Evolutionary conservation across 192 early-diverging fungal species (phyloP).

Genomic region (Bifiguratus adelaidae): DNA sequence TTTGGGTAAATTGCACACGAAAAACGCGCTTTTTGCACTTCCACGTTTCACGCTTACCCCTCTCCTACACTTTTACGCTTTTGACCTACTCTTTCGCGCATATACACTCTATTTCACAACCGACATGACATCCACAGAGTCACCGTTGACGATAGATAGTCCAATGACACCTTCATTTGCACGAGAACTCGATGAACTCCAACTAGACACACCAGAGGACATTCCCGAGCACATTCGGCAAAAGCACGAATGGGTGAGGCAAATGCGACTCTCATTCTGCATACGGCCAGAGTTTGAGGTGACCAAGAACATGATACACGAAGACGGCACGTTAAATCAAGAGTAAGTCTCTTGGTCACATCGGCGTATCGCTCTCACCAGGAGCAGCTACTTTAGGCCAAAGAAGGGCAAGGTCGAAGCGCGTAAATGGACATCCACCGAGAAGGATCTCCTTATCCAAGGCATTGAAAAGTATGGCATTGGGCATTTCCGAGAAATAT

Average conservation of each 20-base stretch:
- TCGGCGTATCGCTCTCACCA: slow-evolving; percentile 3
- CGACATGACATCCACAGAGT: too few species aligned
- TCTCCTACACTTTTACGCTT: too few species aligned
- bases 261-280: slow-evolving; percentile 79
- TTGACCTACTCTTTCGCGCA: too few species aligned
- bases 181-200: too few species aligned
- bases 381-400: slow-evolving; percentile 59
- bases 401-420: slow-evolving; percentile 53
- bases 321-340: slow-evolving; percentile 81
- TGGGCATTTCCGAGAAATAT: slow-evolving; percentile 82
- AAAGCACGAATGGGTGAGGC: slow-evolving; percentile 71
- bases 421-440: slow-evolving; percentile 80
- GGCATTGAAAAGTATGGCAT: slow-evolving; percentile 79
- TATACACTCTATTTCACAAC: too few species aligned
- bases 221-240: too few species aligned
- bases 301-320: slow-evolving; percentile 74
- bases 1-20: too few species aligned
- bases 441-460: slow-evolving; percentile 58
- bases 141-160: too few species aligned
- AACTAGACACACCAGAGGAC: too few species aligned
- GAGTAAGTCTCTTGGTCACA: slow-evolving; percentile 33
- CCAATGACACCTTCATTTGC: too few species aligned
- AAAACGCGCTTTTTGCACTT: too few species aligned
- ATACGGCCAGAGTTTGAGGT: slow-evolving; percentile 70
- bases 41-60: too few species aligned